Evolutionary conservation across 2,329 filamentous ascomycete species (phyloP).

Genomic region (Purpureocillium takamizusanense): DNA sequence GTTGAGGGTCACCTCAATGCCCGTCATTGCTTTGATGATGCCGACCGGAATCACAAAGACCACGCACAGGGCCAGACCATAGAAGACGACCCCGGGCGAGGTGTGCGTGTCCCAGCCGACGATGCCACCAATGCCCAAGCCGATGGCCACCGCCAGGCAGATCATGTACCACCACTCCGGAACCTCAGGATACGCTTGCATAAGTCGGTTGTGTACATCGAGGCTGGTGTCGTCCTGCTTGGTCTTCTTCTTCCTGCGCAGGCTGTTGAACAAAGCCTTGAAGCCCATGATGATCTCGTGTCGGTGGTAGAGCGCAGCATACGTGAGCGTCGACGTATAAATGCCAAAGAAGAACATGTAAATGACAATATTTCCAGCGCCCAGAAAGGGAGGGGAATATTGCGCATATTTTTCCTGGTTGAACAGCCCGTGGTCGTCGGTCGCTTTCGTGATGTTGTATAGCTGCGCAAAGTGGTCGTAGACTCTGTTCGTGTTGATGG

Average conservation of each 20-base stretch:
- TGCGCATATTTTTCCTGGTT: constrained; percentile 33
- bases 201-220: constrained; percentile 40
- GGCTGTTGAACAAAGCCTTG: constrained; percentile 34
- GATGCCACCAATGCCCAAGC: constrained; percentile 36
- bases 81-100: constrained; percentile 40
- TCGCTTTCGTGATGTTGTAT: constrained; percentile 36
- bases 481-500: constrained; percentile 42
- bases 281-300: constrained; percentile 41
- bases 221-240: constrained; percentile 25
- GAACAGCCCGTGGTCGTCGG: constrained; percentile 34
- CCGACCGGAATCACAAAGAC: constrained; percentile 43
- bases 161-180: constrained; percentile 47
- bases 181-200: constrained; percentile 36
- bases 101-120: constrained; percentile 41
- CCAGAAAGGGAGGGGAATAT: constrained; percentile 43
- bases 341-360: constrained; percentile 48
- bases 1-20: constrained; percentile 41
- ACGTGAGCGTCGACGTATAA: constrained; percentile 41
- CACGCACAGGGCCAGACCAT: constrained; percentile 37
- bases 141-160: constrained; percentile 32
- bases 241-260: constrained; percentile 28
- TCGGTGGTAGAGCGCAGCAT: constrained; percentile 42
- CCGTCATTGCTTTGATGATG: constrained; percentile 44
- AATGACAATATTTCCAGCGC: constrained; percentile 38
- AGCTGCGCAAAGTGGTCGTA: constrained; percentile 37